Conservation (phyloP, 2,329 filamentous ascomycete genomes). For the Sporothrix sp. region DNA sequence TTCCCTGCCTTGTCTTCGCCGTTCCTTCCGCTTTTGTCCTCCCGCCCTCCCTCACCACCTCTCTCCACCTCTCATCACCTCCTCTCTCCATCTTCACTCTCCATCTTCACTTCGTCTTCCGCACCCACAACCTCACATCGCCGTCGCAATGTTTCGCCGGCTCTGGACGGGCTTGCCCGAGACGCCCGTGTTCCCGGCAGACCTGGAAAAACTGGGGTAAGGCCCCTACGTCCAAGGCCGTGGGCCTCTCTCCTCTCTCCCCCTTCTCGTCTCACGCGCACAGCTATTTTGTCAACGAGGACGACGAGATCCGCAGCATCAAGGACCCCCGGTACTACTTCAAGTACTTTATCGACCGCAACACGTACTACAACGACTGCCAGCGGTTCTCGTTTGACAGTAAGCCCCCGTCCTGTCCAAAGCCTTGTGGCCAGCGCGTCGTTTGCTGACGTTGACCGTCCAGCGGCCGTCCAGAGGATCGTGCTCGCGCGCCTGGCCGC, state of each 20-base stretch:
- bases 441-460: too few relatives aligned
- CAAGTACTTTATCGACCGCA: constrained; percentile 63
- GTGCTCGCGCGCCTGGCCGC: constrained; percentile 51
- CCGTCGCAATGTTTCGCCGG: constrained; percentile 61
- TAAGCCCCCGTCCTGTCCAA: constrained; percentile 27
- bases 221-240: constrained; percentile 14
- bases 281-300: constrained; percentile 69
- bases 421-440: not conserved
- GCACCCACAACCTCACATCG: not conserved
- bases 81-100: not conserved
- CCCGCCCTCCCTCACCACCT: not conserved
- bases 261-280: not conserved
- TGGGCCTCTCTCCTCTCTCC: not conserved
- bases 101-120: not conserved
- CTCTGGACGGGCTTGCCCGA: constrained; percentile 54
- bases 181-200: constrained; percentile 55
- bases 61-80: not conserved
- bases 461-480: constrained; percentile 53
- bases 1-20: too few relatives aligned
- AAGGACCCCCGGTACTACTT: constrained; percentile 59
- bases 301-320: constrained; percentile 62
- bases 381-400: constrained; percentile 68
- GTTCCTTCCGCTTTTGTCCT: not conserved
- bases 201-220: constrained; percentile 65
- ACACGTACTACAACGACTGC: constrained; percentile 65